These are phyloP conservation scores for Aspergillus costaricaensis DNA, from an alignment of 2,329 filamentous ascomycete genomes.

Conservation along the genomic window DNA sequence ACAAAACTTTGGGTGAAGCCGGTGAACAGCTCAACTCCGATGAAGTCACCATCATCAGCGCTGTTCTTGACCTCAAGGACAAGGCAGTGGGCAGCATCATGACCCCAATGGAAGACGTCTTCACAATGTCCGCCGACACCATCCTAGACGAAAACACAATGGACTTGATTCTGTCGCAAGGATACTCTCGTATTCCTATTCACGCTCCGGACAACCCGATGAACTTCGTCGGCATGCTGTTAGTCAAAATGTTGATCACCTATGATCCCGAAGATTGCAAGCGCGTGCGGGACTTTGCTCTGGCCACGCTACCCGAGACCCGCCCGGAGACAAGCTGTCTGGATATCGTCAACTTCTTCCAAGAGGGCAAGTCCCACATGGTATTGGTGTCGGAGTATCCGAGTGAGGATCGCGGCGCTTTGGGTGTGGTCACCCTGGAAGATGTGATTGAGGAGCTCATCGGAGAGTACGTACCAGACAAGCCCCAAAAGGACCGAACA, in stretches of 20 bases:
- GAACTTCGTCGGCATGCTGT: conserved; percentile 95
- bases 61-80: conserved; percentile 92
- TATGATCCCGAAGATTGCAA: conserved; percentile 94
- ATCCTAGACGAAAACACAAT: conserved; percentile 91
- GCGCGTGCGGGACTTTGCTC: conserved; percentile 82
- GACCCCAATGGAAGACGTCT: conserved; percentile 98
- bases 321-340: conserved; percentile 93
- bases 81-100: conserved; percentile 95
- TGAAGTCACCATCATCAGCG: conserved; percentile 97
- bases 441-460: conserved; percentile 99
- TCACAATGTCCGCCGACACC: conserved; percentile 93
- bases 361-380: conserved; percentile 99
- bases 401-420: conserved; percentile 84
- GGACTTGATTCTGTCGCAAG: conserved; percentile 87
- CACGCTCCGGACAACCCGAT: conserved; percentile 78
- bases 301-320: conserved; percentile 93
- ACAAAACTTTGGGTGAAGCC: conserved; percentile 84
- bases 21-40: conserved; percentile 90
- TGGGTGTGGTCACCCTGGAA: conserved; percentile 93
- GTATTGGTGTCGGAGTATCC: conserved; percentile 89
- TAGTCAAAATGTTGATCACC: conserved; percentile 98
- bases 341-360: conserved; percentile 99
- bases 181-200: conserved; percentile 95
- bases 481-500: background rate
- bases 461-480: conserved; percentile 72